Evolutionary conservation across 495 filamentous ascomycete genomes (phyloP).

Genomic region (Aspergillus campestris): DNA sequence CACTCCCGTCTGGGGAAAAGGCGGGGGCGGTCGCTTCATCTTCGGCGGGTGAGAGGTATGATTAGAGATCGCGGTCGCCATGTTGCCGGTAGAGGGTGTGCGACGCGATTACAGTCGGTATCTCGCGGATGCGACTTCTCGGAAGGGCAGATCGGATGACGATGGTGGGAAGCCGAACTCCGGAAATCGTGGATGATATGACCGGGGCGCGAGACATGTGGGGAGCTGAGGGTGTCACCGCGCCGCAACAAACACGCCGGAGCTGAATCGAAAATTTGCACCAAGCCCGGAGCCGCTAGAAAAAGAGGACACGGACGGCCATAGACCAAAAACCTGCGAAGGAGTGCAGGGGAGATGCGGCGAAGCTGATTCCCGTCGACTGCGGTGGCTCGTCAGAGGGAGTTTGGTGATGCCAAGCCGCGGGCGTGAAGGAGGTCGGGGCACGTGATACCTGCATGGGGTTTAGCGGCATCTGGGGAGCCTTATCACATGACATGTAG

Average conservation of each 20-base stretch:
- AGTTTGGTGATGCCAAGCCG: conserved; percentile 38
- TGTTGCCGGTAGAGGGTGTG: conserved; percentile 19
- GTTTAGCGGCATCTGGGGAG: conserved; percentile 2
- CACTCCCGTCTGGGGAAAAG: conserved; percentile 51
- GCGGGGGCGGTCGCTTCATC: conserved; percentile 65
- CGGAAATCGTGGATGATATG: conserved; percentile 36
- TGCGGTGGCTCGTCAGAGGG: conserved; percentile 23
- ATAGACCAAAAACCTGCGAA: conserved; percentile 17
- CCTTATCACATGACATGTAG: not conserved
- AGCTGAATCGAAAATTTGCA: conserved; percentile 17
- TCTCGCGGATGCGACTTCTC: conserved; percentile 19
- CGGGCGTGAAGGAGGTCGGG: conserved; percentile 22
- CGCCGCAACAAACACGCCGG: conserved; percentile 24
- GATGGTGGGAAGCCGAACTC: conserved; percentile 25
- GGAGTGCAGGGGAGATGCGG: conserved; percentile 16
- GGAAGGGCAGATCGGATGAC: conserved; percentile 17
- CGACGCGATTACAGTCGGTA: conserved; percentile 13
- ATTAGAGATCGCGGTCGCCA: conserved; percentile 49
- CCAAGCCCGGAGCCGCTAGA: conserved; percentile 15
- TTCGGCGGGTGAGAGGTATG: conserved; percentile 53
- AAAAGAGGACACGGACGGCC: conserved; percentile 16
- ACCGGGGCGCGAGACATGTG: conserved; percentile 45
- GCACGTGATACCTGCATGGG: conserved; percentile 28
- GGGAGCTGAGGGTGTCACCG: conserved; percentile 36
- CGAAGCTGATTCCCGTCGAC: conserved; percentile 13